Conservation (phyloP, 257 asterid genomes). For the Rubia yunnanensis region DNA sequence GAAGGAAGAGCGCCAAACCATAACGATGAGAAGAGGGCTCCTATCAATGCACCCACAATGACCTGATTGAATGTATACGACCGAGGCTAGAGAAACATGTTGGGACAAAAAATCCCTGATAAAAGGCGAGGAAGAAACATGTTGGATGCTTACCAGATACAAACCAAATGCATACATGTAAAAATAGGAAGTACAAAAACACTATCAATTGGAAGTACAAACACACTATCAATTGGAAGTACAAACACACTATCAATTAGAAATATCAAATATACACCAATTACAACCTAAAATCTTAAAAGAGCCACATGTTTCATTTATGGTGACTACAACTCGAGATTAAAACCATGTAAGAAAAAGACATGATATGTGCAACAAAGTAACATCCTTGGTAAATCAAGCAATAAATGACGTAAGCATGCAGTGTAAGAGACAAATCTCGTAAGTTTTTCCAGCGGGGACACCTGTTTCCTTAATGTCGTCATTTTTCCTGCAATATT, state of each 20-base stretch:
- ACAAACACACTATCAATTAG: background rate
- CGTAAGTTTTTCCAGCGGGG: conserved; percentile 70
- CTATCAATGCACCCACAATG: no score
- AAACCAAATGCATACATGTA: no score
- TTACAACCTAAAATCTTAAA: background rate
- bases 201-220: no score
- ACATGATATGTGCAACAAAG: background rate
- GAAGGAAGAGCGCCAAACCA: no score
- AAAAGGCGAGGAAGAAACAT: no score
- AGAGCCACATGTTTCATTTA: background rate
- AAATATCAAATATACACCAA: background rate
- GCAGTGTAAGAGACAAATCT: conserved; percentile 45
- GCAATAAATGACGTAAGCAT: background rate
- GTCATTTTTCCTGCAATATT: conserved; percentile 49
- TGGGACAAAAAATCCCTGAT: no score
- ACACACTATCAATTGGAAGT: no score
- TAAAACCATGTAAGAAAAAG: background rate
- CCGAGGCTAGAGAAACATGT: no score
- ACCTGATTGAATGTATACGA: no score
- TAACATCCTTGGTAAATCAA: conserved; percentile 1
- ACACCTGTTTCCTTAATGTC: conserved; percentile 72
- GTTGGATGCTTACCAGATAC: no score
- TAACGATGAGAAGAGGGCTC: no score
- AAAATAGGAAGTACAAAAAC: no score
- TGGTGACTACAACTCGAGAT: background rate